Base-by-base conservation (phyloP, 2,329 filamentous ascomycete genomes). In the Fusarium secorum region DNA sequence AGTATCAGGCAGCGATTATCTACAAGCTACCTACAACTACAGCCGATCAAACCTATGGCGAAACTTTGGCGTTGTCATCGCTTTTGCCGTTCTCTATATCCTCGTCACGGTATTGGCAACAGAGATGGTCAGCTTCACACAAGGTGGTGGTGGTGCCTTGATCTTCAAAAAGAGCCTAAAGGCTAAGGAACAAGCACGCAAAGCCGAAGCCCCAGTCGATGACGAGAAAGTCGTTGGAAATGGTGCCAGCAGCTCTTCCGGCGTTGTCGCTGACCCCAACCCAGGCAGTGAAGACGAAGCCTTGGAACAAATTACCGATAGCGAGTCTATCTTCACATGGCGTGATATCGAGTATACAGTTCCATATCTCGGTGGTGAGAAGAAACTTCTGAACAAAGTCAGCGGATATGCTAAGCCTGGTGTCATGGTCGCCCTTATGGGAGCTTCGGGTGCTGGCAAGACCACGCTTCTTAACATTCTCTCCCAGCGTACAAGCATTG, bases 331-430 rank as follows among this genome's bases (percentile, higher is more conserved):
- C 60, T 93, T 93, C 78, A 93, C 91, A 7, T 94, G 90, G 89
- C 84, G 86, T 41, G 83, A 93, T 71, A 84, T 93, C 30, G 85
- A 90, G 51, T 95, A 94, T 77, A 92, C 88, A 0, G 91, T 95
- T 2, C 91, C 91, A 3, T 75, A 74, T 35, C 60, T 68, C 5
- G 74, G 72, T 18, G 79, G 79, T 1, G 75, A 79, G 26, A 78
- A 78, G 55, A 73, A 76, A 38, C 74, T 83, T 1, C 74, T 79
- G 15, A 75, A 78, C 60, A 76, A 89, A 9, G 88, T 96, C 64
- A 90, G 85, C 62, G 93, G 93, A 3, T 95, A 93, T 72, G 93
- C 90, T 3, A 94, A 94, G 75, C 93, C 93, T 2, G 93, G 93
- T 22, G 81, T 91, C 22, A 90, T 97, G 87, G 89, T 93, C 45